Base-by-base conservation (phyloP, 2,329 filamentous ascomycete genomes). In the Diaporthe batatas region DNA sequence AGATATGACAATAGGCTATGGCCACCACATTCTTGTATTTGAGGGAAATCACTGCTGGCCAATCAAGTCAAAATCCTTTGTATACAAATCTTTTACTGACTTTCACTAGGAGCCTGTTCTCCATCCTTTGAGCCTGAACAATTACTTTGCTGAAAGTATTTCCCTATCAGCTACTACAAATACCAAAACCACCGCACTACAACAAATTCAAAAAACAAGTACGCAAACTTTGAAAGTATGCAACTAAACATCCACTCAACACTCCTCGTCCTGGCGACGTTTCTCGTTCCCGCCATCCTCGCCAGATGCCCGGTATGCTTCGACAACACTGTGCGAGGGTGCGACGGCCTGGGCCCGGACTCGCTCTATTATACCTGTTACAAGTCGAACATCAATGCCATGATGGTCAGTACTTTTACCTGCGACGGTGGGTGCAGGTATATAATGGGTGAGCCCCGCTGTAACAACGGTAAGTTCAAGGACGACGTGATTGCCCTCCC, bases 251-350 rank as follows among this genome's bases (percentile, higher is more conserved):
- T 53, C 7, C 8, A 21, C 10, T 25, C 32, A 25, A 29, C 10
- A 12, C 5, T 53, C 47, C 14, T 53, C 32, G 21, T 34, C 32
- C 34, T 53, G 16, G 5, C 12, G 14, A 39, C 14, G 8, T 25
- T 53, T 32, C 47, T 51, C 16, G 21, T 25, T 21, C 29, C 62
- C 4, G 11, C 21, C 1, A 23, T 39, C 14, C 14, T 36, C 8
- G 62, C 62, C 7, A 49, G 32, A 53, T 67, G 62, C n/a, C 44
- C 29, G 6, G 12, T 39, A 53, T 67, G 62, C 34, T 67, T 67
- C 32, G 62, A 67, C 0, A 53, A 53, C n/a, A 67, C 62, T 12
- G 47, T 53, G 47, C 62, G 47, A 25, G 62, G 62, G 3, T 65
- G 62, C 1, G 32, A 34, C 18, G 32, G 32, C 47, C 4, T 36